Base-by-base conservation (phyloP, 2,329 filamentous ascomycete species). In the Bisporella sp. region DNA sequence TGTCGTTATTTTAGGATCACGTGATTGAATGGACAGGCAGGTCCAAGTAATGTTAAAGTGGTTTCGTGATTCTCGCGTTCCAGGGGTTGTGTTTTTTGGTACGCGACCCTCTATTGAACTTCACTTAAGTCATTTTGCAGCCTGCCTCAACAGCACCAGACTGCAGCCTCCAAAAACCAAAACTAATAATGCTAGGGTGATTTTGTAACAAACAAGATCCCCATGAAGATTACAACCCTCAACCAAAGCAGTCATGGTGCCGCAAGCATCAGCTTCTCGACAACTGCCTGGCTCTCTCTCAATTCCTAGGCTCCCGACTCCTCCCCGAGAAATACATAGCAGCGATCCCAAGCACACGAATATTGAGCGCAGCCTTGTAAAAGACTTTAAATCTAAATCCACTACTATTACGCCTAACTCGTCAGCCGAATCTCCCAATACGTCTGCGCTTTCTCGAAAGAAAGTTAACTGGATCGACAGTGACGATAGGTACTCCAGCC, bases 381-480 rank as follows among this genome's bases (percentile, higher is more conserved):
- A 49, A 41, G 52, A 46, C 7, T 42, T n/a, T 30, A 46, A 51
- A 41, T 40, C 53, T n/a, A 55, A 49, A n/a, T 40, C 47, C 7
- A 28, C 52, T 8, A 53, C 41, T n/a, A 51, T 52, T 33, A 59
- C 62, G 6, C 61, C 61, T 5, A 51, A 57, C 12, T 68, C 65
- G 6, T 66, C 67, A 31, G 66, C 70, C 43, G 69, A 59, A 62
- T 64, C 61, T 52, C 51, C 55, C 4, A 53, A 44, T 21, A 41
- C 48, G 8, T 47, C 48, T 29, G 54, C 57, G 13, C 69, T 66
- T 64, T 56, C 57, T 8, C 57, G 61, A 39, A 68, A 66, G 54
- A 85, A 84, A 68, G 84, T 87, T 56, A 79, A 75, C 52, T 83
- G 84, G 66, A 81, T 79, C 13, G 75, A 78, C 66, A 72, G 75